Percentiles rank a stretch among this genome's conserved stretches.
Conservation (phyloP, 352 stramenopile genomes). For the Phytophthora lateralis region DNA sequence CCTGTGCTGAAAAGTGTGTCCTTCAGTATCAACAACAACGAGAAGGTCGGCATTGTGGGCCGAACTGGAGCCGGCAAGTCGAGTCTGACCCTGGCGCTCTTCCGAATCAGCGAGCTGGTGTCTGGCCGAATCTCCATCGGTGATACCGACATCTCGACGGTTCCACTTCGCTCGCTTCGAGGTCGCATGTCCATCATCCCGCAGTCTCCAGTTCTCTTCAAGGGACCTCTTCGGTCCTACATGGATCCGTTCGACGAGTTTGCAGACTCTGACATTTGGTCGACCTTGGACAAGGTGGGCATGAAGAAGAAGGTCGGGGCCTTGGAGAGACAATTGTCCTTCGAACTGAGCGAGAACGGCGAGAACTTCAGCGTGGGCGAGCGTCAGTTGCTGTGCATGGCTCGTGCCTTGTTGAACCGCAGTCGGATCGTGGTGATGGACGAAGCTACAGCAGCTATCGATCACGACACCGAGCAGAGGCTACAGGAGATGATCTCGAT, state of each 20-base stretch:
- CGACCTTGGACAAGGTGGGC: conserved; percentile 65
- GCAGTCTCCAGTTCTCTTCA: conserved; percentile 92
- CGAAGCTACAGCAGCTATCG: conserved; percentile 89
- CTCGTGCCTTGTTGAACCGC: conserved; percentile 84
- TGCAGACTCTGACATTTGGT: conserved; percentile 66
- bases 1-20: conserved; percentile 14
- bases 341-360: conserved; percentile 59
- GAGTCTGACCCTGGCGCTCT: conserved; percentile 80
- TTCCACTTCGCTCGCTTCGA: conserved; percentile 37
- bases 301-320: conserved; percentile 45
- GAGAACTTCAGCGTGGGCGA: conserved; percentile 72
- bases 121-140: conserved; percentile 46
- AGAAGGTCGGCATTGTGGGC: conserved; percentile 88
- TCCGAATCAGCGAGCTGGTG: conserved; percentile 85
- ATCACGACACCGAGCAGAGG: conserved; percentile 55
- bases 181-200: conserved; percentile 55
- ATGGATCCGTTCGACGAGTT: conserved; percentile 88
- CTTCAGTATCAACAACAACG: conserved; percentile 31
- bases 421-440: conserved; percentile 93
- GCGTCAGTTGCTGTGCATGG: conserved; percentile 93
- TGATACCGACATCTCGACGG: conserved; percentile 41
- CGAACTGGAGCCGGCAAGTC: conserved; percentile 85
- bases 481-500: conserved; percentile 79
- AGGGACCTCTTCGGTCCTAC: conserved; percentile 83
- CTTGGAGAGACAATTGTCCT: conserved; percentile 25